A percentile compares a stretch with the other conserved stretches of the same genome.
phyloP scores from a whole-genome alignment of 2,329 filamentous ascomycete genomes.

The Myriosclerotinia scirpicola region DNA sequence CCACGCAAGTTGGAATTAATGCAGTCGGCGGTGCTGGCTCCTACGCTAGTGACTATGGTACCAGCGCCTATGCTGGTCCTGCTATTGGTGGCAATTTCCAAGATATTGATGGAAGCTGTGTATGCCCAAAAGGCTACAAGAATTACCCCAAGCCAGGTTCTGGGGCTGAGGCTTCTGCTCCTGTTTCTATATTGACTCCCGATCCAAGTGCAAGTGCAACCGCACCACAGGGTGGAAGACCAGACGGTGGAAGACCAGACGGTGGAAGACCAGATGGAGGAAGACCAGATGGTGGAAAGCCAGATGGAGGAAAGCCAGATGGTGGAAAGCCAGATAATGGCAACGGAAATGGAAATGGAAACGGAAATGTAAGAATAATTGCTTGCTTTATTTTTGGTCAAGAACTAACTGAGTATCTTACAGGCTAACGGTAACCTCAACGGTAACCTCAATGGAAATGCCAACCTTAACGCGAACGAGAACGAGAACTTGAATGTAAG shows the following conservation, averaged over 20 bases:
- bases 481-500: constrained; percentile 8
- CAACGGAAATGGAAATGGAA: not conserved
- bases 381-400: not conserved
- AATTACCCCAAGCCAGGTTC: not conserved
- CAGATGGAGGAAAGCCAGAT: not conserved
- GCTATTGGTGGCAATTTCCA: constrained; percentile 1
- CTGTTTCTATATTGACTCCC: not conserved
- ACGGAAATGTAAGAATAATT: not conserved
- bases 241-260: not conserved
- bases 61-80: not conserved
- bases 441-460: not conserved
- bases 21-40: not conserved
- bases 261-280: too few relatives aligned
- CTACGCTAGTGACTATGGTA: not conserved
- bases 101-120: constrained; percentile 10
- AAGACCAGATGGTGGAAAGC: too few relatives aligned
- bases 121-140: constrained; percentile 8
- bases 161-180: not conserved
- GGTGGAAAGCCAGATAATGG: not conserved
- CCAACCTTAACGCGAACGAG: not conserved
- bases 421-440: constrained; percentile 6
- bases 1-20: not conserved
- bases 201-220: too few relatives aligned
- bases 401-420: not conserved
- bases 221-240: not conserved